Base-by-base conservation (phyloP, 176 grass and related monocot species). In the Secale cereale region DNA sequence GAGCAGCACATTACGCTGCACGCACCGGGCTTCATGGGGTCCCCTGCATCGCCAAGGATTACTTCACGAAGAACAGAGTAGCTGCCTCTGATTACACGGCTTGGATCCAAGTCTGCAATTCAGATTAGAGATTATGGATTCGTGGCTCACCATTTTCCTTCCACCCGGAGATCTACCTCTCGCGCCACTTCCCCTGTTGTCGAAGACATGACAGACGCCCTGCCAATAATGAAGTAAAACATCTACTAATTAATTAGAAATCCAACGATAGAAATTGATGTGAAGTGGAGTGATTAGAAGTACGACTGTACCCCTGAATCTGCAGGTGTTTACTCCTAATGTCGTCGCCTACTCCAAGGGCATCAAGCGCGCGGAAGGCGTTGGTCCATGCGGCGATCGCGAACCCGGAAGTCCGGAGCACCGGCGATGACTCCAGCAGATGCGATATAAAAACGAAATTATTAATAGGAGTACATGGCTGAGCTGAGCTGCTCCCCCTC, bases 331-430 rank as follows among this genome's bases (percentile, higher is more conserved):
- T 74, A 15, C 25, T 13, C 66, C 92, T 87, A 29, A 94, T 78
- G 22, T 64, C 74, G 52, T 89, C 66, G 2, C 92, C 92, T 3
- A 94, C 69, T 0, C 92, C 88, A 17, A 94, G 92, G 17, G 69
- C 83, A 17, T 91, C 92, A n/a, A 91, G 78, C 32, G 89, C 88
- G 22, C 69, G 35, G 88, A 89, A 94, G 26, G 88, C 86, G 28
- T 91, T 91, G 10, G 80, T 78, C 88, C 92, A 94, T 7, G 65
- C 46, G 3, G 39, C 59, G 22, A 90, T 23, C 4, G 77, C 85
- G n/a, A 83, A 90, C n/a, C 91, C 85, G 1, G 82, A 69, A 13
- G 91, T 22, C 41, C 88, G 67, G n/a, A 88, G 69, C 19, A 48
- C 66, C 39, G 70, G 59, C 33, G 82, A 90, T 3, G 30, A 31